These are phyloP conservation scores for Aciculosporium take DNA, from an alignment of 2,329 filamentous ascomycete genomes.

Conservation along the genomic window DNA sequence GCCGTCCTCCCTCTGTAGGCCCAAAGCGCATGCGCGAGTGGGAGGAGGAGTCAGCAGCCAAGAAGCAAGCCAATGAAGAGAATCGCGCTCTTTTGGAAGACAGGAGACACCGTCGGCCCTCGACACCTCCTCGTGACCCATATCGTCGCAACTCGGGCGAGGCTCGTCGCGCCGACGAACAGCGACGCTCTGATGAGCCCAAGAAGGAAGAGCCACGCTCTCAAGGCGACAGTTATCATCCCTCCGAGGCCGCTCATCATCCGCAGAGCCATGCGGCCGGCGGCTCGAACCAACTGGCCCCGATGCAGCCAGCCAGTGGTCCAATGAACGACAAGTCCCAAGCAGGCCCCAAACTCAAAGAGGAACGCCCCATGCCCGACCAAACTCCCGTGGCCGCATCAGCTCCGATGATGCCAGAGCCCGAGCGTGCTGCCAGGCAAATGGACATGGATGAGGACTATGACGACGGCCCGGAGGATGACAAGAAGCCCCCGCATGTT, in stretches of 20 bases:
- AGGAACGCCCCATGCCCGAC: conserved; percentile 40
- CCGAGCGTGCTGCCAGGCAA: conserved; percentile 70
- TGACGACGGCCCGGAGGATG: conserved; percentile 84
- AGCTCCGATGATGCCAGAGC: conserved; percentile 48
- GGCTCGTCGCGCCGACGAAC: conserved; percentile 49
- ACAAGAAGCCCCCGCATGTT: conserved; percentile 42
- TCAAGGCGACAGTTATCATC: conserved; percentile 68
- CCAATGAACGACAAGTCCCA: conserved; percentile 36
- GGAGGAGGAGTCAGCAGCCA: conserved; percentile 67
- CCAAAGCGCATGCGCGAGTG: conserved; percentile 83
- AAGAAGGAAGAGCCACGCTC: conserved; percentile 52
- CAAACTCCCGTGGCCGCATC: conserved; percentile 30
- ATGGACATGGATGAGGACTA: conserved; percentile 98
- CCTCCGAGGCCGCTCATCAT: conserved; percentile 85
- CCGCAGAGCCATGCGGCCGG: conserved; percentile 39
- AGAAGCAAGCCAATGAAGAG: conserved; percentile 84
- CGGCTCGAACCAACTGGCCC: conserved; percentile 39
- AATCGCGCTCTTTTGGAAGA: conserved; percentile 77
- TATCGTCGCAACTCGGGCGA: conserved; percentile 71
- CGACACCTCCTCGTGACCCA: conserved; percentile 54
- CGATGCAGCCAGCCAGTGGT: conserved; percentile 46
- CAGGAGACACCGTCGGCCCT: conserved; percentile 62
- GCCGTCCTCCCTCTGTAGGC: conserved; percentile 65
- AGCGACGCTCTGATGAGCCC: conserved; percentile 44
- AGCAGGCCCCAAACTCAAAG: conserved; percentile 28